Conservation (phyloP, 805 yeast genomes). For the Saccharomycopsis sp. region DNA sequence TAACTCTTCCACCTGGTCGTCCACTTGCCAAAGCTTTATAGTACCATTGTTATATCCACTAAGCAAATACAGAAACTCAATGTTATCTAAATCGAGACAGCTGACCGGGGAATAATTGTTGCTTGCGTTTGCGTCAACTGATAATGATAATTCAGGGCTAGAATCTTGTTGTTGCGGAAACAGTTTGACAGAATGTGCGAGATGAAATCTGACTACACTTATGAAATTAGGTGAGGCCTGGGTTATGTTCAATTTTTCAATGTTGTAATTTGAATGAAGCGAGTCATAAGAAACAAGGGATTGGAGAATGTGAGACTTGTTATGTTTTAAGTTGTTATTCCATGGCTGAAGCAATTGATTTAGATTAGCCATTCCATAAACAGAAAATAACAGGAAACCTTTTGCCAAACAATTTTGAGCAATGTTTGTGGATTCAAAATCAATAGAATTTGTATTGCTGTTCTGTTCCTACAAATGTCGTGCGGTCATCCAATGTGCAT, state of each 20-base stretch:
- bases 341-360: no score
- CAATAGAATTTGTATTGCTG: no score
- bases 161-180: background rate
- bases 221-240: background rate
- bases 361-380: no score
- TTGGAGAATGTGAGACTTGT: no score
- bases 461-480: no score
- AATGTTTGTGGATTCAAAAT: no score
- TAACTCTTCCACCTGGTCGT: constrained; percentile 23
- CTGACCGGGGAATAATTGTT: constrained; percentile 37
- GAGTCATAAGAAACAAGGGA: background rate
- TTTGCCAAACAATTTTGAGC: no score
- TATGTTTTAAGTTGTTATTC: no score
- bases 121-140: no score
- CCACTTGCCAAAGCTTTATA: constrained; percentile 59
- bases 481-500: no score
- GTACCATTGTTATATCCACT: constrained; percentile 73
- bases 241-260: background rate
- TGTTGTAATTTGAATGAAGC: background rate
- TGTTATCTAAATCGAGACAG: constrained; percentile 48
- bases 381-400: no score
- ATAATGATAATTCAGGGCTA: no score
- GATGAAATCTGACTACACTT: background rate
- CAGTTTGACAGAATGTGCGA: background rate
- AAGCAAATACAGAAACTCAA: constrained; percentile 40